These are phyloP conservation scores for Westerdykella ornata DNA, from an alignment of 2,329 filamentous ascomycete species.

Conservation along the genomic window DNA sequence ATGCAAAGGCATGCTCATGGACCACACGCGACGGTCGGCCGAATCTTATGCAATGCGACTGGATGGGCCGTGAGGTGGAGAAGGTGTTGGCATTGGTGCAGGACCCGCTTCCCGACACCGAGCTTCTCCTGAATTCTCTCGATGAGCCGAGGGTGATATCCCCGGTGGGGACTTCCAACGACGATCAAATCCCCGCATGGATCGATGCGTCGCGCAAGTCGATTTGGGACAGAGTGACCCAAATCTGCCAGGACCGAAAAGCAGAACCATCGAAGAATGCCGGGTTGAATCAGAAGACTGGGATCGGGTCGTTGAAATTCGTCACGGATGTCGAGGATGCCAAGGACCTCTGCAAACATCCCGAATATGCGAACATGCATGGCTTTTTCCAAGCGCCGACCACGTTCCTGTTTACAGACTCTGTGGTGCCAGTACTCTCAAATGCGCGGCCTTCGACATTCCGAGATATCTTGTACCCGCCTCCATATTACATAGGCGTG, in stretches of 20 bases:
- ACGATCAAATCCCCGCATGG: not conserved
- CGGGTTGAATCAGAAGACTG: conserved; percentile 53
- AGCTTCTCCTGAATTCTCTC: conserved; percentile 8
- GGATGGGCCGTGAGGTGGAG: not conserved
- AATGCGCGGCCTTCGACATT: conserved; percentile 47
- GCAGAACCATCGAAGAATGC: conserved; percentile 46
- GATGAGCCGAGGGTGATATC: not conserved
- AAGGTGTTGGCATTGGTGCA: conserved; percentile 39
- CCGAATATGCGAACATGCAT: conserved; percentile 67
- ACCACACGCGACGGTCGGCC: conserved; percentile 29
- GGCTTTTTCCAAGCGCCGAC: conserved; percentile 61
- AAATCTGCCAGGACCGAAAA: conserved; percentile 33
- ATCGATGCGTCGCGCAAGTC: not conserved
- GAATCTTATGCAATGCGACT: not conserved
- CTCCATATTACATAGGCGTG: conserved; percentile 55
- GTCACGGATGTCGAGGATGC: conserved; percentile 21
- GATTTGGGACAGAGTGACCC: conserved; percentile 17
- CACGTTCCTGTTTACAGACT: conserved; percentile 71
- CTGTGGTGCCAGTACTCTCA: conserved; percentile 51
- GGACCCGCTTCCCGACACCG: conserved; percentile 40
- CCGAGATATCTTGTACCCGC: conserved; percentile 69
- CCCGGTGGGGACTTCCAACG: not conserved
- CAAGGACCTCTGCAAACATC: conserved; percentile 66
- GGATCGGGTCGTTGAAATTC: not conserved
- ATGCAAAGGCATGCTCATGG: conserved; percentile 40